Base-by-base conservation (phyloP, 306 rosid species). In the Prunus davidiana region DNA sequence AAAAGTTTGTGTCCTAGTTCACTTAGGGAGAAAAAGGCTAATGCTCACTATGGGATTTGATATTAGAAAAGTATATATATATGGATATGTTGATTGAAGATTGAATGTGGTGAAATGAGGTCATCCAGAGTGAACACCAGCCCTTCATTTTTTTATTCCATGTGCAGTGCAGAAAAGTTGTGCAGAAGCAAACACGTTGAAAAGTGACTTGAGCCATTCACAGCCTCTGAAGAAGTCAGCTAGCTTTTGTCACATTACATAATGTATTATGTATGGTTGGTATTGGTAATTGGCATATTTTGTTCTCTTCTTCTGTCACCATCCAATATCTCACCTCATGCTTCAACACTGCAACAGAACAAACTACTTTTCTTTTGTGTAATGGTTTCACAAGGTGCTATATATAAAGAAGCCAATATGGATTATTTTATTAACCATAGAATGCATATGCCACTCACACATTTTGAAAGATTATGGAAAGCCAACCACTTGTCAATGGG, bases 281-380 rank as follows among this genome's bases (percentile, higher is more conserved):
- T 34, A 64, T 64, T 34, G 49, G 24, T 34, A 64, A 34, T 8
- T 64, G 9, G 25, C 8, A 58, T 58, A 58, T 43, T 43, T 58
- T 58, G 45, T 10, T 58, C 43, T 41, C 56, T 12, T 54, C 16
- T 24, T 71, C 65, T 34, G 55, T 24, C 56, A 16, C 57, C 22
- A 41, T 58, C 67, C 56, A 73, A 41, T 25, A 22, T 72, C 50
- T 71, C 65, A 20, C 7, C 32, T 71, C 76, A 20, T 13, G 65
- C 5, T 38, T 46, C 67, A 14, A 13, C 57, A 25, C 5, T 14
- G 47, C 55, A 22, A 13, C 38, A 24, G 38, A 49, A 9, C 60
- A 45, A 41, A 18, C 61, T 2, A 8, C 10, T 25, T 6, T 27
- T 69, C 49, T 70, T 69, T 69, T 16, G 7, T 11, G 20, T 51